phyloP scores from a whole-genome alignment of 2,329 filamentous ascomycete species.

The Hymenoscyphus repandus region DNA sequence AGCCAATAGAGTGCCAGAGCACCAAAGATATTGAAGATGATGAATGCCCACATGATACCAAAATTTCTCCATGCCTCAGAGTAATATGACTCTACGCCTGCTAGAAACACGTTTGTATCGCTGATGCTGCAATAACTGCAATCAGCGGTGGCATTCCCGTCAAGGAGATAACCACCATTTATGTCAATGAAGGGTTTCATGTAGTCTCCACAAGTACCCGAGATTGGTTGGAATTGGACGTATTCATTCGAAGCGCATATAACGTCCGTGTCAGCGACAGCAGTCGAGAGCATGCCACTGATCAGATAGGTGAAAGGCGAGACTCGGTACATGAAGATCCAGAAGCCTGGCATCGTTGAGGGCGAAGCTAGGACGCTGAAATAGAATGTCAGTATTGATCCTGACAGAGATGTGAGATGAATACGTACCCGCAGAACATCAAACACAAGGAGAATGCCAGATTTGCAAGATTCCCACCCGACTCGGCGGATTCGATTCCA shows the following conservation, averaged over 20 bases:
- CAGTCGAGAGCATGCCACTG: conserved; percentile 62
- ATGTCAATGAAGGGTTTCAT: conserved; percentile 41
- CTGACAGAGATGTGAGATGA: too few relatives aligned
- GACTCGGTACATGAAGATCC: not conserved
- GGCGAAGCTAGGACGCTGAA: not conserved
- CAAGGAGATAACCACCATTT: conserved; percentile 40
- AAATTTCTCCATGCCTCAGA: conserved; percentile 33
- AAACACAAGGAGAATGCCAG: conserved; percentile 66
- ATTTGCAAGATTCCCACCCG: conserved; percentile 69
- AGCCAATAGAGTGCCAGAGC: conserved; percentile 50
- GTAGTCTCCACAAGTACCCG: conserved; percentile 56
- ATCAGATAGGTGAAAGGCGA: conserved; percentile 67
- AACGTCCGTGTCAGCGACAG: conserved; percentile 61
- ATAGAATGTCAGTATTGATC: too few relatives aligned
- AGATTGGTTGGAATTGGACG: conserved; percentile 55
- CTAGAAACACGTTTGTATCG: conserved; percentile 47
- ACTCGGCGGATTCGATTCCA: conserved; percentile 67
- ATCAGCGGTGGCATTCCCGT: conserved; percentile 39
- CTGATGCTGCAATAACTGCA: conserved; percentile 52
- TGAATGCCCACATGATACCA: conserved; percentile 54
- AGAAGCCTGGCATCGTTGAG: not conserved
- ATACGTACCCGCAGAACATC: conserved; percentile 53
- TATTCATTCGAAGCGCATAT: conserved; percentile 64
- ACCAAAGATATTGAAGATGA: conserved; percentile 47
- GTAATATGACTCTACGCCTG: conserved; percentile 46